A percentile compares a stretch with the other conserved stretches of the same genome.
Evolutionary conservation across 192 early-diverging fungal species (phyloP).

Genomic region (Kickxella alabastrina): DNA sequence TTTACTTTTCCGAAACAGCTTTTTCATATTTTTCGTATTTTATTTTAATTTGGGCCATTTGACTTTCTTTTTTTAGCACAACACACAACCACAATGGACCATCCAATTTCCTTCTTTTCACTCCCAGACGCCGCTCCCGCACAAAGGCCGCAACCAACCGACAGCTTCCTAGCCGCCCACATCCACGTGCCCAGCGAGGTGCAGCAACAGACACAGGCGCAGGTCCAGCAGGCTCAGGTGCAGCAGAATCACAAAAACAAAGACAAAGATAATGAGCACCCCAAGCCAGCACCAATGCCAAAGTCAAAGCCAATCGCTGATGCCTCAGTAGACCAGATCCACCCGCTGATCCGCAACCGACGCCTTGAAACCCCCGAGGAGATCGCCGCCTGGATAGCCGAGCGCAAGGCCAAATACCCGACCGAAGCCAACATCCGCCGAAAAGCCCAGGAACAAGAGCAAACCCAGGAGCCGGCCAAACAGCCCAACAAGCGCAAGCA

Average conservation of each 20-base stretch:
- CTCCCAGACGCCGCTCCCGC: background rate
- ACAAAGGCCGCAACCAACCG: background rate
- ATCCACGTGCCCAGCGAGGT: background rate
- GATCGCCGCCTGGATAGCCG: conserved; percentile 78
- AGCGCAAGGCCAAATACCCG: conserved; percentile 75
- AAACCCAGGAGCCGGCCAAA: background rate
- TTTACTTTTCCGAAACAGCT: background rate
- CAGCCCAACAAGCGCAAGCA: conserved; percentile 16
- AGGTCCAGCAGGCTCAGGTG: no score
- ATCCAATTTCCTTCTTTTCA: conserved; percentile 7
- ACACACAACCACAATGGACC: no score
- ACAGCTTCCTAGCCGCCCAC: conserved; percentile 3
- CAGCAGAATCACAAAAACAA: background rate
- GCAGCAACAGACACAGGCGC: no score
- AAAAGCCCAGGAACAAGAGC: conserved; percentile 48
- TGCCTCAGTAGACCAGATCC: conserved; percentile 19
- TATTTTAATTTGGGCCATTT: background rate
- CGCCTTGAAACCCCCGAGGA: conserved; percentile 64
- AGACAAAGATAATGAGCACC: background rate
- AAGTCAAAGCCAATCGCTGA: background rate
- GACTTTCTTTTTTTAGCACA: no score
- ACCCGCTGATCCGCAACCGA: conserved; percentile 43
- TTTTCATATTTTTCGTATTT: background rate
- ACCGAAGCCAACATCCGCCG: conserved; percentile 62
- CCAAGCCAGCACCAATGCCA: background rate